Conservation (phyloP, 1,139 yeast species). For the Suhomyces kunorum region DNA sequence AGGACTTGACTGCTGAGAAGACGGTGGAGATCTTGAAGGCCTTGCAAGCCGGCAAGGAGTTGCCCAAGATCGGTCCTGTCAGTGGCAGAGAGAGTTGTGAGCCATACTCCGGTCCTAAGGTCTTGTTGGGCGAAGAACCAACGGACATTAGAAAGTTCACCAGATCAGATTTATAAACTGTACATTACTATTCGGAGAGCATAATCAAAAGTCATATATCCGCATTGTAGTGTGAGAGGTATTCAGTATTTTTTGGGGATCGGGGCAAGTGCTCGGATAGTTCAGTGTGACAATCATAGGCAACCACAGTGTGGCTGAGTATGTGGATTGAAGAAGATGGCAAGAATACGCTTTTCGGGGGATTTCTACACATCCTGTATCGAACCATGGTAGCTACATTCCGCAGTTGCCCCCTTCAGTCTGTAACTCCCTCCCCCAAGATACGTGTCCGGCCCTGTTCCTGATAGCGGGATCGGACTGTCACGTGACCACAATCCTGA, state of each 20-base stretch:
- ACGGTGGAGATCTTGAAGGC: conserved; percentile 63
- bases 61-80: conserved; percentile 66
- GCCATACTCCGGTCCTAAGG: conserved; percentile 72
- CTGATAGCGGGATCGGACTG: background rate
- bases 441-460: too few species aligned
- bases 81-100: conserved; percentile 73
- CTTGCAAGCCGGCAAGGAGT: conserved; percentile 62
- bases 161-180: conserved; percentile 44
- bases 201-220: conserved; percentile 5
- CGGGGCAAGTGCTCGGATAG: too few species aligned
- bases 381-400: too few species aligned
- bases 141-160: conserved; percentile 67
- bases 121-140: conserved; percentile 62
- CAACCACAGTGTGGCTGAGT: too few species aligned
- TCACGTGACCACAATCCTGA: conserved; percentile 4
- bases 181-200: conserved; percentile 12
- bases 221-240: background rate
- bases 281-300: too few species aligned
- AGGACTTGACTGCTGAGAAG: conserved; percentile 74
- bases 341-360: too few species aligned
- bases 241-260: too few species aligned
- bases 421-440: too few species aligned
- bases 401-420: too few species aligned
- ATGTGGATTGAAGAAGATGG: too few species aligned
- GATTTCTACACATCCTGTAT: too few species aligned